A percentile compares a stretch with the other conserved stretches of the same genome.
Conservation (phyloP, 208 protist genomes). For the Leishmania mexicana region DNA sequence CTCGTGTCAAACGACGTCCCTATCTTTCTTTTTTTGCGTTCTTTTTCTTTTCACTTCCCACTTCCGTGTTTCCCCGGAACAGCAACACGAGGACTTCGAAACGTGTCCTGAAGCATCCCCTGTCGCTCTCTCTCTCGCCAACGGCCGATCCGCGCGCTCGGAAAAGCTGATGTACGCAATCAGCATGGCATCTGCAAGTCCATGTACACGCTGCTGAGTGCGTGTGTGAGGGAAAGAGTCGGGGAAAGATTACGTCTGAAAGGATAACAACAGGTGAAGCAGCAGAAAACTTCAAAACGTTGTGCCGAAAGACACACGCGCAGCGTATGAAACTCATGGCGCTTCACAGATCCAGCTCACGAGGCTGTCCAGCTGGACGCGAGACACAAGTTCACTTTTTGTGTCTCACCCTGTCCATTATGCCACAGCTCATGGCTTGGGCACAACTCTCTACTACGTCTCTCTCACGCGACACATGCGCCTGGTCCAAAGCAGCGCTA, state of each 20-base stretch:
- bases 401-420: neutral
- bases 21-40: too few species aligned
- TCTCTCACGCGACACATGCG: neutral
- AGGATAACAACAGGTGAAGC: neutral
- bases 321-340: neutral
- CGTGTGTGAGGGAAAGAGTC: neutral
- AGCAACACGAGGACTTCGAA: too few species aligned
- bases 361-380: neutral
- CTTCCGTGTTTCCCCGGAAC: neutral
- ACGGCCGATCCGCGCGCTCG: neutral
- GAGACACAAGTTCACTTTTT: neutral
- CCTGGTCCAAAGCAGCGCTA: neutral
- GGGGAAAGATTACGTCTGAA: neutral
- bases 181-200: neutral
- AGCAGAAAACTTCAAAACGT: neutral
- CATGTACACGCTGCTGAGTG: neutral
- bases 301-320: neutral
- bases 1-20: too few species aligned
- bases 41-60: neutral
- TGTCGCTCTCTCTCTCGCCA: neutral
- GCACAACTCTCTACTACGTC: too few species aligned
- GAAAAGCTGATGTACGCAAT: neutral
- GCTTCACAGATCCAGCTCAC: neutral
- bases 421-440: too few species aligned
- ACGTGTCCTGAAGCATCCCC: neutral